Evolutionary conservation across 202 grass and related monocot species (phyloP).

Genomic region (Carex sylvatica): DNA sequence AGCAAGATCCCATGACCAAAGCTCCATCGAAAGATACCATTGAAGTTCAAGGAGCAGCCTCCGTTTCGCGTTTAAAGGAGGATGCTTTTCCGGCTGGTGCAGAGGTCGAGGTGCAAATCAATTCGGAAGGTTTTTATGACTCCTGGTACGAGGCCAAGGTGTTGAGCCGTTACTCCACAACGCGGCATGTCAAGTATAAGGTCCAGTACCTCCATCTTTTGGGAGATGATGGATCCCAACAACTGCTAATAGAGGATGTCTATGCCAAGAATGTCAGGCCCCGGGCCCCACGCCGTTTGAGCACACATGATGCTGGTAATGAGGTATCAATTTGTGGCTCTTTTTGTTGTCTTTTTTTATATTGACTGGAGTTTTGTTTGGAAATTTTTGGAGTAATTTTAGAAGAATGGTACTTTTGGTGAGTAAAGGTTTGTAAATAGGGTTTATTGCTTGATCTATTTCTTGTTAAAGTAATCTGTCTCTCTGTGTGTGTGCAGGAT

Average conservation of each 20-base stretch:
- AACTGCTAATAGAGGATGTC: slow-evolving; percentile 37
- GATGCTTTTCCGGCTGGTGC: slow-evolving; percentile 19
- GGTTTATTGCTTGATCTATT: neutral
- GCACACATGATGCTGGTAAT: neutral
- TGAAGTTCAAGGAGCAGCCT: neutral
- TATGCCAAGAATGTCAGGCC: slow-evolving; percentile 33
- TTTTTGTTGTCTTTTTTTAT: neutral
- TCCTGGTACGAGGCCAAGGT: slow-evolving; percentile 65
- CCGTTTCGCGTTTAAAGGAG: neutral
- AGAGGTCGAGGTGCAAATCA: slow-evolving; percentile 48
- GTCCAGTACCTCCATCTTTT: slow-evolving; percentile 44
- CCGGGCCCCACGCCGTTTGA: slow-evolving; percentile 23
- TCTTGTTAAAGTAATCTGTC: neutral
- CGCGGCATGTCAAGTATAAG: slow-evolving; percentile 9
- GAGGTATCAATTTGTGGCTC: neutral
- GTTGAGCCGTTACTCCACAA: neutral
- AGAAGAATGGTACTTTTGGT: neutral
- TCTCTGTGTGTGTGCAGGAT: neutral
- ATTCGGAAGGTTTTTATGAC: slow-evolving; percentile 34
- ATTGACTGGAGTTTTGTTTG: neutral
- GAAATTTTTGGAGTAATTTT: neutral
- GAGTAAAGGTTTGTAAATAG: neutral
- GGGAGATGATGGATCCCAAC: neutral
- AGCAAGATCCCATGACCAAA: neutral
- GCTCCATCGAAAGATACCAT: neutral